These are phyloP conservation scores for Macrocystidia cucumis DNA, from an alignment of 1,284 basidiomycete genomes.

Conservation along the genomic window DNA sequence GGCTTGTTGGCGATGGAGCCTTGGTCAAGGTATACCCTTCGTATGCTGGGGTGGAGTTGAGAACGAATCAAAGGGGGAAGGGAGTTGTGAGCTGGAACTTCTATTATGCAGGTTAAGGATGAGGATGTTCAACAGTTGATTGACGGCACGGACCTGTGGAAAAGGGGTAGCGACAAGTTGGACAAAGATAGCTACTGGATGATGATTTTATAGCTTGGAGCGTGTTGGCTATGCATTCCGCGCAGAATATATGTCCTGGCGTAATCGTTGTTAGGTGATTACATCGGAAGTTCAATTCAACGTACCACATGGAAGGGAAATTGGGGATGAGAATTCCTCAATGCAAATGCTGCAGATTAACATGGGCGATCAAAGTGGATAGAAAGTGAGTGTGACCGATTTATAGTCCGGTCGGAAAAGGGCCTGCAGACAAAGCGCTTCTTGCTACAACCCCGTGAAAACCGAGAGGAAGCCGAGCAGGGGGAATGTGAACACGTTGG, in stretches of 20 bases:
- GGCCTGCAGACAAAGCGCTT: no score
- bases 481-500: no score
- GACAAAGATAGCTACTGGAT: conserved; percentile 40
- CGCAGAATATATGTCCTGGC: conserved; percentile 53
- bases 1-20: conserved; percentile 13
- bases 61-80: conserved; percentile 39
- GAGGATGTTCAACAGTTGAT: conserved; percentile 5
- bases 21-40: conserved; percentile 38
- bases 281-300: conserved; percentile 5
- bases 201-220: conserved; percentile 38
- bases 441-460: no score
- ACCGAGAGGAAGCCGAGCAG: no score
- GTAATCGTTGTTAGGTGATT: conserved; percentile 4
- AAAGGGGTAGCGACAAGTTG: conserved; percentile 42
- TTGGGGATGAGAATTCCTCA: conserved; percentile 39
- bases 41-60: conserved; percentile 44
- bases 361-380: no score
- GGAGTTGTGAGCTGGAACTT: conserved; percentile 42
- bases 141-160: conserved; percentile 31
- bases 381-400: no score
- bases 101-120: conserved; percentile 7
- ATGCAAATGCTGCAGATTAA: conserved; percentile 46
- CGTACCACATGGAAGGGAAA: conserved; percentile 56
- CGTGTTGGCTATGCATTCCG: conserved; percentile 39
- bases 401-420: no score